Conservation (phyloP, 2,329 filamentous ascomycete species). For the Lasiodiplodia gonubiensis region DNA sequence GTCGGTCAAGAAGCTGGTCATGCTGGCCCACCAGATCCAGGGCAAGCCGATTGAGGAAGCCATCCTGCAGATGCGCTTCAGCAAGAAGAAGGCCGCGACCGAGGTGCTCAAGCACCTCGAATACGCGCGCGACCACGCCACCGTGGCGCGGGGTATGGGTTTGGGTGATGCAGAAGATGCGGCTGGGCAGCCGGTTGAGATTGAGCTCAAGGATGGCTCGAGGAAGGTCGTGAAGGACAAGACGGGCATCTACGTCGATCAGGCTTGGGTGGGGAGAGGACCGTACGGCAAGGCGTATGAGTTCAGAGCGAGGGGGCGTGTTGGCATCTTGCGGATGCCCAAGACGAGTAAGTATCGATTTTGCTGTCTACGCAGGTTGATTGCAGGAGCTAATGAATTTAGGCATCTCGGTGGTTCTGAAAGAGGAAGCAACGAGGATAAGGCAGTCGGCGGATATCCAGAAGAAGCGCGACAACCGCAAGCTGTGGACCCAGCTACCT, state of each 20-base stretch:
- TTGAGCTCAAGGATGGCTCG: slow-evolving; percentile 76
- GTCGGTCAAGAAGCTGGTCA: slow-evolving; percentile 87
- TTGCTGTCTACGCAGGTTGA: background rate
- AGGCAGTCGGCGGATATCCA: slow-evolving; percentile 78
- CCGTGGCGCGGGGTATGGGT: slow-evolving; percentile 85
- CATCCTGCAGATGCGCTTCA: slow-evolving; percentile 92
- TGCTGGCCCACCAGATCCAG: slow-evolving; percentile 83
- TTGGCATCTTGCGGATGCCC: slow-evolving; percentile 71
- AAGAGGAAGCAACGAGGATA: slow-evolving; percentile 91
- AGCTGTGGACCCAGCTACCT: slow-evolving; percentile 86
- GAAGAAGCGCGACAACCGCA: slow-evolving; percentile 74
- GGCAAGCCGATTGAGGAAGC: slow-evolving; percentile 96
- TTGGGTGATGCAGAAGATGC: slow-evolving; percentile 52
- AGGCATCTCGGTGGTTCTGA: slow-evolving; percentile 82
- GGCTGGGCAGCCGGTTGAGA: slow-evolving; percentile 56
- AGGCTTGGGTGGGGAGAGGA: slow-evolving; percentile 90
- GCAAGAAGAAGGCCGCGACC: slow-evolving; percentile 86
- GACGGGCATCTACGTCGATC: slow-evolving; percentile 84
- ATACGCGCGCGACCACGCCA: slow-evolving; percentile 78
- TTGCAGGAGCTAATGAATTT: slow-evolving; percentile 27
- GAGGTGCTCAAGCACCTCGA: slow-evolving; percentile 82
- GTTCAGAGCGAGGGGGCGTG: slow-evolving; percentile 76
- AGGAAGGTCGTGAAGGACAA: slow-evolving; percentile 73
- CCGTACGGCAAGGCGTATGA: slow-evolving; percentile 64
- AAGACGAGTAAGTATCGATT: slow-evolving; percentile 69